A percentile compares a stretch with the other conserved stretches of the same genome.
Evolutionary conservation across 2,329 filamentous ascomycete genomes (phyloP).

Genomic region (Akanthomyces uredinophilus): DNA sequence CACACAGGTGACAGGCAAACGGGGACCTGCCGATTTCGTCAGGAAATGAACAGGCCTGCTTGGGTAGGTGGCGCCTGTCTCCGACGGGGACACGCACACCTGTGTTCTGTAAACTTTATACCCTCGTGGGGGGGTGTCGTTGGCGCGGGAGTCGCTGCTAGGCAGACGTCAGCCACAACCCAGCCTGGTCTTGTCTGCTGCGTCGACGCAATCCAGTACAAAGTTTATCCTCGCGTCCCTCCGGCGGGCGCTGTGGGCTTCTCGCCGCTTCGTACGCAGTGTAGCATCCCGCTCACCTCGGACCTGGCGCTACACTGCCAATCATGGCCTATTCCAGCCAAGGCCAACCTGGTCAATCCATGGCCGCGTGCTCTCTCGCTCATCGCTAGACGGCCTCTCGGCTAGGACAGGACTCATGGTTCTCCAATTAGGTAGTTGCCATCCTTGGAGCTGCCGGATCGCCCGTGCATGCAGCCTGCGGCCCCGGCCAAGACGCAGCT

Average conservation of each 20-base stretch:
- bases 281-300: conserved; percentile 5
- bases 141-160: neutral
- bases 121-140: conserved; percentile 2
- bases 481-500: conserved; percentile 4
- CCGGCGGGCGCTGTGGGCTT: neutral
- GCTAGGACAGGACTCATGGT: neutral
- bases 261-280: neutral
- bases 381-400: neutral
- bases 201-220: neutral
- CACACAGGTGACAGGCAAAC: too few species aligned
- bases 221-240: conserved; percentile 6
- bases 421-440: neutral
- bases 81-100: neutral
- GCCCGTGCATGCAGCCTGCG: neutral
- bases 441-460: conserved; percentile 4
- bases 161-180: neutral
- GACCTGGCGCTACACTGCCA: conserved; percentile 1
- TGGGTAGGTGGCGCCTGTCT: neutral
- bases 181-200: neutral
- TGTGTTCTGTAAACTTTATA: neutral
- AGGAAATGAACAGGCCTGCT: conserved; percentile 6
- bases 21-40: neutral
- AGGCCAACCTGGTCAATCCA: conserved; percentile 1
- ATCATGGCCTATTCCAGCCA: conserved; percentile 2
- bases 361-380: neutral